Conservation (phyloP, 352 stramenopile genomes). For the Globisporangium radiosum region DNA sequence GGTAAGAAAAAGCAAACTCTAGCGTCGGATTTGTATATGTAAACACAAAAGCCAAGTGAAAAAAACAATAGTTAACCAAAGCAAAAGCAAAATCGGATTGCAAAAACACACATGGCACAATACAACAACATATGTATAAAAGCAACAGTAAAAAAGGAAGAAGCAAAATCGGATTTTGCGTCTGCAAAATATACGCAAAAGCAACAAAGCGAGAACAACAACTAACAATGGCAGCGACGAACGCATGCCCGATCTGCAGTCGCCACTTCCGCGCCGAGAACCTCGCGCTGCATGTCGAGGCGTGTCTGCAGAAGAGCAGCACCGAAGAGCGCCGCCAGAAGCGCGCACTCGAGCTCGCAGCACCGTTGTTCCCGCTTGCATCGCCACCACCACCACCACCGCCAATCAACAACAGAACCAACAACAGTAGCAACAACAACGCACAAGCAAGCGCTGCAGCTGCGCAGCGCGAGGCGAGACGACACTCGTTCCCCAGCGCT, state of each 20-base stretch:
- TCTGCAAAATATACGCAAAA: no score
- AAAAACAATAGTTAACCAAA: no score
- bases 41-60: no score
- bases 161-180: no score
- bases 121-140: no score
- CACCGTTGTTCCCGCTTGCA: constrained; percentile 8
- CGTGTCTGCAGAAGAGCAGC: constrained; percentile 33
- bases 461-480: constrained; percentile 4
- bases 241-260: constrained; percentile 66
- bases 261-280: constrained; percentile 71
- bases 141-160: no score
- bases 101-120: no score
- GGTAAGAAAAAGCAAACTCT: no score
- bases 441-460: neutral
- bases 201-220: no score
- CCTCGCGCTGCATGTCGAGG: constrained; percentile 65
- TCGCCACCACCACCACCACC: neutral
- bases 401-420: neutral
- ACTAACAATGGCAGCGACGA: constrained; percentile 26
- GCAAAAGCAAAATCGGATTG: no score
- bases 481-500: constrained; percentile 8
- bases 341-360: constrained; percentile 9
- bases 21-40: no score
- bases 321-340: constrained; percentile 20
- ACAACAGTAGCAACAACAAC: neutral